A percentile compares a stretch with the other conserved stretches of the same genome.
phyloP scores from a whole-genome alignment of 768 basidiomycete genomes.

The Fomitopsis pulvina region DNA sequence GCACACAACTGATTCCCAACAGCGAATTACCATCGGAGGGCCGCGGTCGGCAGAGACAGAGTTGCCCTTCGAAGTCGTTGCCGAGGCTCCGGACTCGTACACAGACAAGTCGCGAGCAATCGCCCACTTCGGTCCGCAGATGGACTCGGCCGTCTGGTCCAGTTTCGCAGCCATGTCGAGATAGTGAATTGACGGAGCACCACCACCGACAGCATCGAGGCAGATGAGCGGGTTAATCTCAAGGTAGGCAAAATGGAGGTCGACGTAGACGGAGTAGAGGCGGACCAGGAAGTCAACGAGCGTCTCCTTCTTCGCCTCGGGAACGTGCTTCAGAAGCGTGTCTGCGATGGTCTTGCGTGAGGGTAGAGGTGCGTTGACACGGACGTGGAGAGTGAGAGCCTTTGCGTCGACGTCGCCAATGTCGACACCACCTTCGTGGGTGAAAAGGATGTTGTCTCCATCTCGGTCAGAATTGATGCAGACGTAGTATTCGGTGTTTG shows the following conservation, averaged over 20 bases:
- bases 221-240: conserved; percentile 99
- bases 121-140: conserved; percentile 98
- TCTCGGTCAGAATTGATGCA: conserved; percentile 95
- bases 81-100: conserved; percentile 47
- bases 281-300: conserved; percentile 93
- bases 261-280: conserved; percentile 95
- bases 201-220: conserved; percentile 70
- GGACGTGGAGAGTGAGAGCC: conserved; percentile 82
- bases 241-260: conserved; percentile 99
- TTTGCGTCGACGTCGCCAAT: conserved; percentile 98
- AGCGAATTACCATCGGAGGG: conserved; percentile 77
- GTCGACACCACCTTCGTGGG: conserved; percentile 98
- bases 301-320: conserved; percentile 81
- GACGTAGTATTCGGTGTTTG: conserved; percentile 94
- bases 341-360: conserved; percentile 67
- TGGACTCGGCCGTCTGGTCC: conserved; percentile 97
- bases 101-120: conserved; percentile 87
- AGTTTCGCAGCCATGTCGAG: conserved; percentile 99
- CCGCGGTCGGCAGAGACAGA: conserved; percentile 83
- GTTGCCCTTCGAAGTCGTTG: conserved; percentile 37
- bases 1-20: conserved; percentile 6
- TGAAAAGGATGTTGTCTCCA: conserved; percentile 96
- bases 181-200: conserved; percentile 80
- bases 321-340: conserved; percentile 77
- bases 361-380: conserved; percentile 76